phyloP scores from a whole-genome alignment of 305 asterid genomes.

The Coffea humblotiana region DNA sequence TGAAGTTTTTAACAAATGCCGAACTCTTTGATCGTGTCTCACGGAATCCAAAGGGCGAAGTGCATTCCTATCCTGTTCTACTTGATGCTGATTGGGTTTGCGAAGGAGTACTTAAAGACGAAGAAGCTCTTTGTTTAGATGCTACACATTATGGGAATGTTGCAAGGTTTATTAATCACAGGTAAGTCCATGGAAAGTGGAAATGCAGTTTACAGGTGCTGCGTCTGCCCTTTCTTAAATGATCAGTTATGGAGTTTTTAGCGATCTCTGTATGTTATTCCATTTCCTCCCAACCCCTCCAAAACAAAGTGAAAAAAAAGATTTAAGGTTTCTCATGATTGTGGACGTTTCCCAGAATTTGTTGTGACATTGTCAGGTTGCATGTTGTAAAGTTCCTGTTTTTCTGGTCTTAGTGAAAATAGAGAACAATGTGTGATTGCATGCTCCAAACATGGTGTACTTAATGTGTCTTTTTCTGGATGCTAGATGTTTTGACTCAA shows the following conservation, averaged over 20 bases:
- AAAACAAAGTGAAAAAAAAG: not conserved
- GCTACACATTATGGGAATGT: constrained; percentile 88
- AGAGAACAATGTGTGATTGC: not conserved
- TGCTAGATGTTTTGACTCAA: constrained; percentile 80
- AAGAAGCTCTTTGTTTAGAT: constrained; percentile 95
- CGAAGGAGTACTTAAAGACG: constrained; percentile 80
- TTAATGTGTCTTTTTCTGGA: constrained; percentile 13
- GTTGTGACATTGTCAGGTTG: not conserved
- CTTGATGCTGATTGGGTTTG: constrained; percentile 98
- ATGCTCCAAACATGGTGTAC: not conserved
- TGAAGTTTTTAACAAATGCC: constrained; percentile 75
- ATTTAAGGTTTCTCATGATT: not conserved
- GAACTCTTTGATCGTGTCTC: constrained; percentile 84
- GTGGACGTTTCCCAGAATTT: not conserved
- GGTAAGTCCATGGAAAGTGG: constrained; percentile 40
- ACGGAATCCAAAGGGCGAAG: constrained; percentile 55
- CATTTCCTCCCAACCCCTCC: not conserved
- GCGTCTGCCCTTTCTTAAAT: not conserved
- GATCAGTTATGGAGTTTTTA: not conserved
- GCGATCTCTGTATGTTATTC: not conserved
- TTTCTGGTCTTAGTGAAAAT: not conserved
- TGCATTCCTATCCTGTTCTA: constrained; percentile 83
- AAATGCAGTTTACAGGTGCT: constrained; percentile 4
- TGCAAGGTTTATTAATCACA: constrained; percentile 92
- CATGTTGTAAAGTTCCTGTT: not conserved